Evolutionary conservation across 129 eudicot species (phyloP).

Genomic region (Saussurea involucrata): DNA sequence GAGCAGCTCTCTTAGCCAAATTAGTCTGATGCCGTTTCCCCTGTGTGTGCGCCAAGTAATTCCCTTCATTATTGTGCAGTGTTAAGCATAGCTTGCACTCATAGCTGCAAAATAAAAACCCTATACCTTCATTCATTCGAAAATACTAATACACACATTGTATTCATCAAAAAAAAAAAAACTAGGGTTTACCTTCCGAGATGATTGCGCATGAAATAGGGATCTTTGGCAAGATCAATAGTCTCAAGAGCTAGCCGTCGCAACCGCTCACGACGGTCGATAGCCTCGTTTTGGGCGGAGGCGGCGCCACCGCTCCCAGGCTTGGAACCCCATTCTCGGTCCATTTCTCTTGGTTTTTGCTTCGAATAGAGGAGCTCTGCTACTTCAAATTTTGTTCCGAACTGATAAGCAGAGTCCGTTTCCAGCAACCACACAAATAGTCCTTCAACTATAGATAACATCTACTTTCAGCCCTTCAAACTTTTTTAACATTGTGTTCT

Average conservation of each 20-base stretch:
- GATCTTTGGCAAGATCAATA: conserved; percentile 96
- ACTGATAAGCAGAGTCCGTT: not conserved
- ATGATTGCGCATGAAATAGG: conserved; percentile 98
- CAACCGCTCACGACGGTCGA: conserved; percentile 96
- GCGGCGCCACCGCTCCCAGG: conserved; percentile 99
- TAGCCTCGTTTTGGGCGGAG: conserved; percentile 94
- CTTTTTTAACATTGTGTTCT: too few relatives aligned
- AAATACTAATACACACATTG: not conserved
- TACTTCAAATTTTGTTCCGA: not conserved
- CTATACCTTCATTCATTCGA: not conserved
- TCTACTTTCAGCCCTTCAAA: not conserved
- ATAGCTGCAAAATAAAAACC: conserved; percentile 38
- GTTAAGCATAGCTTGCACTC: conserved; percentile 94
- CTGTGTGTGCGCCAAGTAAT: conserved; percentile 94
- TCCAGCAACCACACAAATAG: not conserved
- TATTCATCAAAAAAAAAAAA: not conserved
- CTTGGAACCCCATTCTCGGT: conserved; percentile 98
- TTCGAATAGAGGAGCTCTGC: not conserved
- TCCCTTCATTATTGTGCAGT: conserved; percentile 92
- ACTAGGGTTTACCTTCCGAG: conserved; percentile 84
- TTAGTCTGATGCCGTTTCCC: conserved; percentile 98
- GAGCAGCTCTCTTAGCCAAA: conserved; percentile 94
- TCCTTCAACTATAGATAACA: not conserved
- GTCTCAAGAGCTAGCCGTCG: conserved; percentile 92
- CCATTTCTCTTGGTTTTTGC: conserved; percentile 39